These are phyloP conservation scores for Rhizopogon rudus DNA, from an alignment of 768 basidiomycete genomes.

Conservation along the genomic window DNA sequence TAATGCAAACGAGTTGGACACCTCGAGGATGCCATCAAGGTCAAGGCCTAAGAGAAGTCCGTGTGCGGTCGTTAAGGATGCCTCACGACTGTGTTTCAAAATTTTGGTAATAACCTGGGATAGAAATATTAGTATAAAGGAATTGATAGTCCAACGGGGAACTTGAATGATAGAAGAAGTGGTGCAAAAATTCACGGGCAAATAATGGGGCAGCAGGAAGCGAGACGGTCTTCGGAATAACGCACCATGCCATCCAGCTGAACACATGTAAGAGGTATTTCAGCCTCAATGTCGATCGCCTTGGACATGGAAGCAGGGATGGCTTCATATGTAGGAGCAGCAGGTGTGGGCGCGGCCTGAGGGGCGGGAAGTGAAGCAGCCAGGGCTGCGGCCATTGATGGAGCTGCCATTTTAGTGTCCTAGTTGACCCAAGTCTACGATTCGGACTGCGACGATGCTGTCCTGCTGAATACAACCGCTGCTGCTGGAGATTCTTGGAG, in stretches of 20 bases:
- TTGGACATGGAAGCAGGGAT: constrained; percentile 93
- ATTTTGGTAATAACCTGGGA: constrained; percentile 88
- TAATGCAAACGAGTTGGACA: constrained; percentile 87
- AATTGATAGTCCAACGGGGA: neutral
- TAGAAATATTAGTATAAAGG: constrained; percentile 8
- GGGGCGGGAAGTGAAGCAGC: constrained; percentile 76
- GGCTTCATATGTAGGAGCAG: constrained; percentile 71
- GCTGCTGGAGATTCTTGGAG: neutral
- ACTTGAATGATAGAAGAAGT: neutral
- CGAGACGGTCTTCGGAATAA: constrained; percentile 7
- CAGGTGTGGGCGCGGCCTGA: constrained; percentile 52
- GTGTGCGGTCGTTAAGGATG: constrained; percentile 65
- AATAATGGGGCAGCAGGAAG: neutral
- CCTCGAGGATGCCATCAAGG: constrained; percentile 84
- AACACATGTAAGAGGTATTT: constrained; percentile 73
- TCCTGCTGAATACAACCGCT: neutral
- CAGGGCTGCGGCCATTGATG: constrained; percentile 90
- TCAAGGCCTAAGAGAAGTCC: constrained; percentile 90
- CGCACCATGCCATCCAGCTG: constrained; percentile 86
- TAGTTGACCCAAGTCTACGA: neutral
- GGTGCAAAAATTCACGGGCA: neutral
- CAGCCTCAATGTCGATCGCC: constrained; percentile 89
- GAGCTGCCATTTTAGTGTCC: constrained; percentile 48
- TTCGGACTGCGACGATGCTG: neutral
- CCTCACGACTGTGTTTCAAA: constrained; percentile 85